A percentile compares a stretch with the other conserved stretches of the same genome.
phyloP scores from a whole-genome alignment of 1,284 basidiomycete genomes.

The Austropuccinia psidii region DNA sequence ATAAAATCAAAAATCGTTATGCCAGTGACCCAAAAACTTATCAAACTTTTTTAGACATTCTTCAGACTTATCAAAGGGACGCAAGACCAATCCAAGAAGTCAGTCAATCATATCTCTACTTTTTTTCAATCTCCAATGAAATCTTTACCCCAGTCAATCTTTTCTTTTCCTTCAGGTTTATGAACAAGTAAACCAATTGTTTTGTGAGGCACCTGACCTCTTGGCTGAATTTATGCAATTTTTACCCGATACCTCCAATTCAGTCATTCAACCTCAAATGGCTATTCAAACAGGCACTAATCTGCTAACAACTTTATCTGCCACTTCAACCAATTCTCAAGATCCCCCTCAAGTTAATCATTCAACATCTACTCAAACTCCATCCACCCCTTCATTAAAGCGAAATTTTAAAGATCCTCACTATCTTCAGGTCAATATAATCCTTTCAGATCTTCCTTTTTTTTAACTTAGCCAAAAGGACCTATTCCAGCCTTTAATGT shows the following conservation, averaged over 20 bases:
- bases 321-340: not conserved
- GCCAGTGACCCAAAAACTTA: conserved; percentile 88
- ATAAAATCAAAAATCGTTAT: conserved; percentile 96
- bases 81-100: conserved; percentile 80
- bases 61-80: conserved; percentile 96
- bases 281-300: conserved; percentile 8
- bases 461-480: no score
- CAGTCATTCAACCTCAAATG: conserved; percentile 9
- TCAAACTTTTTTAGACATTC: conserved; percentile 94
- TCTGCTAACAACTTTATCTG: not conserved
- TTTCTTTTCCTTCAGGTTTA: conserved; percentile 65
- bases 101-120: conserved; percentile 46
- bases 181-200: conserved; percentile 81
- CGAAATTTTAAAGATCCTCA: conserved; percentile 2
- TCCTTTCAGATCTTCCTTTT: no score
- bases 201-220: conserved; percentile 85
- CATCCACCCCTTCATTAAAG: conserved; percentile 1
- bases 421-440: not conserved
- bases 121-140: not conserved
- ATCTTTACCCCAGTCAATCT: not conserved
- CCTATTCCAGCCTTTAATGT: no score
- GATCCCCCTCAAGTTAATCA: not conserved
- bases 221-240: conserved; percentile 95
- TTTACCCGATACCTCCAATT: conserved; percentile 60
- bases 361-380: not conserved